A percentile compares a stretch with the other conserved stretches of the same genome.
Evolutionary conservation across 83 land plant genomes (phyloP).

Genomic region (Diphasiastrum complanatum): DNA sequence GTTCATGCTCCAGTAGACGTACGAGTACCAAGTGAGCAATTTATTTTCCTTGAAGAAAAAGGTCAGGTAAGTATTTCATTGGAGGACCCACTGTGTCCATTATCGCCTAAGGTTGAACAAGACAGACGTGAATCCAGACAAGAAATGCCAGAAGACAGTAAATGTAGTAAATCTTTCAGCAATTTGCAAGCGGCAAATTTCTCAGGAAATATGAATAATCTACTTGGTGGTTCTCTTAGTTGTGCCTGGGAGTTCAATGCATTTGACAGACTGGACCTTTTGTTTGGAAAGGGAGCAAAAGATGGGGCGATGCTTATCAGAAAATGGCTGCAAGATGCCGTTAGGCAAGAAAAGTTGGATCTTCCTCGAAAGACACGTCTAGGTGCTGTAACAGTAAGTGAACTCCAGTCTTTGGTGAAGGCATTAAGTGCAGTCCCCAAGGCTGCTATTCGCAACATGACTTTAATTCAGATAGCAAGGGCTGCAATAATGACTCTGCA

Average conservation of each 20-base stretch:
- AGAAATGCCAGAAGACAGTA: too few relatives aligned
- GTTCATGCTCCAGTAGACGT: slow-evolving; percentile 46
- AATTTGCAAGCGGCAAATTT: too few relatives aligned
- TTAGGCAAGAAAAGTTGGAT: slow-evolving; percentile 49
- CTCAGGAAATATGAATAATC: too few relatives aligned
- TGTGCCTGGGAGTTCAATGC: slow-evolving; percentile 48
- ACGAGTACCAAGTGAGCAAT: slow-evolving; percentile 44
- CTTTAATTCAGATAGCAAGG: slow-evolving; percentile 56
- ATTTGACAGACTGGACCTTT: slow-evolving; percentile 52
- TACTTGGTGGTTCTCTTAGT: slow-evolving; percentile 56
- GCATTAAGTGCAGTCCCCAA: slow-evolving; percentile 41
- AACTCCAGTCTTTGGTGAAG: slow-evolving; percentile 47
- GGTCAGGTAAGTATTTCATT: too few relatives aligned
- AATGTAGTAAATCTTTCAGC: too few relatives aligned
- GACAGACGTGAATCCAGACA: too few relatives aligned
- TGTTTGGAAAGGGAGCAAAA: slow-evolving; percentile 65
- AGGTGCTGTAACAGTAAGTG: slow-evolving; percentile 43
- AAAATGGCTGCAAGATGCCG: slow-evolving; percentile 74
- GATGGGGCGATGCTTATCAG: slow-evolving; percentile 61
- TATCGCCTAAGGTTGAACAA: too few relatives aligned
- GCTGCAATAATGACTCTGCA: slow-evolving; percentile 49
- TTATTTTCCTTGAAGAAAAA: too few relatives aligned
- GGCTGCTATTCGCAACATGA: slow-evolving; percentile 41
- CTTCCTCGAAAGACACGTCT: slow-evolving; percentile 41
- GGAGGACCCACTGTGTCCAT: too few relatives aligned